These are phyloP conservation scores for Podaxis rugospora DNA, from an alignment of 768 basidiomycete genomes.

Conservation along the genomic window DNA sequence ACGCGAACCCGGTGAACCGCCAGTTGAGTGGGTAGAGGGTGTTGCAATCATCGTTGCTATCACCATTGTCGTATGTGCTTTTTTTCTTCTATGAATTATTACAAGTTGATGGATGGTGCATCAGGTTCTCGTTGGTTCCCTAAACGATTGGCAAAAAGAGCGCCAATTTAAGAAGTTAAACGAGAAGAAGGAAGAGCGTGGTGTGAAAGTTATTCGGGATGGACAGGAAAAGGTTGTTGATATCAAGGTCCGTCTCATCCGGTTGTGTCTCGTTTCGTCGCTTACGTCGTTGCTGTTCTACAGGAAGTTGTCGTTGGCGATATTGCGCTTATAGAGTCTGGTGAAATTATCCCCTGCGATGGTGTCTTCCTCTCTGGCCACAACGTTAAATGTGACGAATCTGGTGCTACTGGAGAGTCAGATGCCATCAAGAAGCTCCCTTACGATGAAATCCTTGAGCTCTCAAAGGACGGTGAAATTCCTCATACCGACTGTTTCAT, in stretches of 20 bases:
- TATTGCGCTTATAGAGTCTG: conserved; percentile 86
- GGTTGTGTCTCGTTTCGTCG: background rate
- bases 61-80: conserved; percentile 61
- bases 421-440: conserved; percentile 89
- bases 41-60: conserved; percentile 79
- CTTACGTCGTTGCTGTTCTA: conserved; percentile 16
- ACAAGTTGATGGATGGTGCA: background rate
- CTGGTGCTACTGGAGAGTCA: conserved; percentile 93
- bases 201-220: conserved; percentile 76
- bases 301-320: conserved; percentile 94
- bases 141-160: conserved; percentile 99
- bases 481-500: conserved; percentile 88
- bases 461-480: conserved; percentile 28
- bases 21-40: conserved; percentile 97
- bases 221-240: conserved; percentile 70
- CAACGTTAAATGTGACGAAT: conserved; percentile 94
- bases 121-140: conserved; percentile 83
- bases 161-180: conserved; percentile 91
- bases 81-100: background rate
- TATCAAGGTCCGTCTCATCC: conserved; percentile 54
- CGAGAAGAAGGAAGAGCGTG: conserved; percentile 92
- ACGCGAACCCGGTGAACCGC: conserved; percentile 53
- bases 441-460: conserved; percentile 67
- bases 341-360: conserved; percentile 94
- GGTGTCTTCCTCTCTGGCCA: conserved; percentile 92